phyloP scores from a whole-genome alignment of 768 basidiomycete genomes.

The Collybia mongolica region DNA sequence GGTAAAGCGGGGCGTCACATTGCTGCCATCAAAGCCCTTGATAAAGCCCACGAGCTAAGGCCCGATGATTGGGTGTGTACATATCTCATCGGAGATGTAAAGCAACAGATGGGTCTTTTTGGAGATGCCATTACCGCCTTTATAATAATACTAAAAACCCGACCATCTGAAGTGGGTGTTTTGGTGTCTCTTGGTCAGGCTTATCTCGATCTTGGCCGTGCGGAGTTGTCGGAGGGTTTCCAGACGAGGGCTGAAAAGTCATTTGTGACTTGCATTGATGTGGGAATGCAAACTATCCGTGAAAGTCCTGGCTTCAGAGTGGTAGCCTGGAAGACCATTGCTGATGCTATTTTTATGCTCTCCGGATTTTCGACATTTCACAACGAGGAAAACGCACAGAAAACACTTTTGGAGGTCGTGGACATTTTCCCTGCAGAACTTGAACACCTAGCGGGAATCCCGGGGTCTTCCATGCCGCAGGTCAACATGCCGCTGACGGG shows the following conservation, averaged over 20 bases:
- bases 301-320: conserved; percentile 62
- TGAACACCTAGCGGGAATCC: conserved; percentile 38
- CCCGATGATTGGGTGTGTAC: conserved; percentile 80
- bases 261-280: conserved; percentile 57
- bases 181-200: conserved; percentile 70
- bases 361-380: conserved; percentile 50
- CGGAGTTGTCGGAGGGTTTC: conserved; percentile 70
- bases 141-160: conserved; percentile 48
- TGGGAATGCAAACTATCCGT: conserved; percentile 47
- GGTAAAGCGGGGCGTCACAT: conserved; percentile 83
- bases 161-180: conserved; percentile 71
- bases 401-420: conserved; percentile 29
- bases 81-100: conserved; percentile 85
- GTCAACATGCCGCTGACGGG: conserved; percentile 24
- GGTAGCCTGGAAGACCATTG: conserved; percentile 81
- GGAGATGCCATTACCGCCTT: conserved; percentile 73
- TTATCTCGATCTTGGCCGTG: conserved; percentile 66
- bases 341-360: conserved; percentile 72
- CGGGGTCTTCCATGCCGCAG: conserved; percentile 29
- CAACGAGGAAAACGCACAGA: conserved; percentile 38
- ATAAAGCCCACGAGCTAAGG: conserved; percentile 68
- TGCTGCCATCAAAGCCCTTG: conserved; percentile 86
- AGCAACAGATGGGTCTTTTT: conserved; percentile 72
- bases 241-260: conserved; percentile 71
- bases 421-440: conserved; percentile 37